phyloP scores from a whole-genome alignment of 305 asterid species.

The Caryopteris hybrid region DNA sequence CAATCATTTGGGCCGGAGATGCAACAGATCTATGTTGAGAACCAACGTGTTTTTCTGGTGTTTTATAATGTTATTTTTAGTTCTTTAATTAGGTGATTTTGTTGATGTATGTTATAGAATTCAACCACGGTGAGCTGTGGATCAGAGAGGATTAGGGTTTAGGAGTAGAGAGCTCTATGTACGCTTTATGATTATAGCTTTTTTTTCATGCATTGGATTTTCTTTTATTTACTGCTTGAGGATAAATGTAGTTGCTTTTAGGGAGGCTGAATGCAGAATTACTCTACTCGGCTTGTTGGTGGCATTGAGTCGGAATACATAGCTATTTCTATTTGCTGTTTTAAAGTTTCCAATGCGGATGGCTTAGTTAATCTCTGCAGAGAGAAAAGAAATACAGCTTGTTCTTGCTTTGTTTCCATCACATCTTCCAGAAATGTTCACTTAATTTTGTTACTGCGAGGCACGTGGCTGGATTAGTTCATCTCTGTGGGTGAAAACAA shows the following conservation, averaged over 20 bases:
- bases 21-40: conserved; percentile 20
- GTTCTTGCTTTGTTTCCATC: no score
- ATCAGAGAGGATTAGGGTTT: conserved; percentile 34
- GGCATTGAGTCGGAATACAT: background rate
- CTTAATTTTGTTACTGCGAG: no score
- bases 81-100: background rate
- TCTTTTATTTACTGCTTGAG: background rate
- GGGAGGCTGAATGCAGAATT: conserved; percentile 16
- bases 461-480: no score
- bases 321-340: background rate
- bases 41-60: background rate
- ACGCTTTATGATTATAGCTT: background rate
- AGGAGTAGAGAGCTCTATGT: conserved; percentile 16
- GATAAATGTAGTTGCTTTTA: conserved; percentile 6
- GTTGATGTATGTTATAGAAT: background rate
- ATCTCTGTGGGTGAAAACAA: no score
- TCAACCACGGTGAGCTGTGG: conserved; percentile 6
- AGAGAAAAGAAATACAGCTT: background rate
- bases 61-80: background rate
- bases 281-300: background rate
- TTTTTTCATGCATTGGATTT: background rate
- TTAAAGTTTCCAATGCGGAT: background rate
- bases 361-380: background rate
- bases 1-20: background rate
- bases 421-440: no score